phyloP scores from a whole-genome alignment of 495 filamentous ascomycete species.

The Talaromyces trachyspermus region DNA sequence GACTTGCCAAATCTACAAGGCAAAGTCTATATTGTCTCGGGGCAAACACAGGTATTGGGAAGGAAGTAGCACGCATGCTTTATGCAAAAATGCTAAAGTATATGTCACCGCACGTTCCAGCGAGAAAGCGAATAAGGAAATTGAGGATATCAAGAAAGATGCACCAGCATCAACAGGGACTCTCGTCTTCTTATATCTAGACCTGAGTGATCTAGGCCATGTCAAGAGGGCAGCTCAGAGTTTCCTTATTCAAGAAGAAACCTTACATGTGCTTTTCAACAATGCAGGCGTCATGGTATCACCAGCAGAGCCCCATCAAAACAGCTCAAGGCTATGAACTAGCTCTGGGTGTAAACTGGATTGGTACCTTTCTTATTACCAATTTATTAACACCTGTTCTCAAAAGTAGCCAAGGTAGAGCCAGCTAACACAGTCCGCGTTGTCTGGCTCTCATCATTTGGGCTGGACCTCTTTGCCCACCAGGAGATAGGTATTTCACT shows the following conservation, averaged over 20 bases:
- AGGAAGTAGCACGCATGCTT: conserved; percentile 38
- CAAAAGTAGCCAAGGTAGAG: conserved; percentile 18
- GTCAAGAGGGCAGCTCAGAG: conserved; percentile 21
- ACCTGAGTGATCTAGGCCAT: conserved; percentile 25
- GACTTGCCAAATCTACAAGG: conserved; percentile 7
- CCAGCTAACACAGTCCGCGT: conserved; percentile 13
- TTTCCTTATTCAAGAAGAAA: conserved; percentile 24
- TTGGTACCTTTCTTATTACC: conserved; percentile 36
- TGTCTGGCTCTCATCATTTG: conserved; percentile 32
- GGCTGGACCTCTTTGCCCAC: conserved; percentile 16
- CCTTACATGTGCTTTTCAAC: conserved; percentile 30
- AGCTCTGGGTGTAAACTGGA: conserved; percentile 32
- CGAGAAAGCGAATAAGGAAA: conserved; percentile 21
- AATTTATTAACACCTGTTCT: conserved; percentile 31
- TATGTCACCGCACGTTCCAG: conserved; percentile 45
- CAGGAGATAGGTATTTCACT: neutral
- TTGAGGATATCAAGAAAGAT: conserved; percentile 9
- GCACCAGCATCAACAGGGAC: conserved; percentile 18
- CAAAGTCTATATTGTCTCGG: conserved; percentile 7
- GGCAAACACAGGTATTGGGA: conserved; percentile 31
- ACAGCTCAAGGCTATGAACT: conserved; percentile 33
- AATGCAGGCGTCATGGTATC: conserved; percentile 29
- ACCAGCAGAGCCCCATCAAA: conserved; percentile 13
- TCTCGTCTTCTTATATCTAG: conserved; percentile 21
- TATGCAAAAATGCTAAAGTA: conserved; percentile 41